Percentiles rank a stretch among this genome's conserved stretches.
These are phyloP conservation scores for Dimocarpus longan DNA, from an alignment of 345 rosid genomes.

Conservation along the genomic window DNA sequence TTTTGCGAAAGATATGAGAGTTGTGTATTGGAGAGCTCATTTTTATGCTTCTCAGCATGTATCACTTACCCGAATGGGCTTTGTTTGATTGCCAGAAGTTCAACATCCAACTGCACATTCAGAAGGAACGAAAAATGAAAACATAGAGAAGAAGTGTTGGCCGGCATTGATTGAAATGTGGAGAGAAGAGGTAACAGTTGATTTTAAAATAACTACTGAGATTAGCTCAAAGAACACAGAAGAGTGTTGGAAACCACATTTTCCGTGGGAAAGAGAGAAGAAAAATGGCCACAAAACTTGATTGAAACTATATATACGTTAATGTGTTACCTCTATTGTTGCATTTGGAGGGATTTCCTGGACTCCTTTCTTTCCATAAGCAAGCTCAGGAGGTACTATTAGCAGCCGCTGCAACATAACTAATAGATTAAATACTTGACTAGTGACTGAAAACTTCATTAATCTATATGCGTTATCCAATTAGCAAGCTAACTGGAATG, in stretches of 20 bases:
- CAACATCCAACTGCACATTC: constrained; percentile 76
- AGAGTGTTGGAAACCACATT: not conserved
- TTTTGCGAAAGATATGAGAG: not conserved
- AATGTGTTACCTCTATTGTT: constrained; percentile 72
- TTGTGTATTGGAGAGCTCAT: not conserved
- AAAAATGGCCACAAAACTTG: not conserved
- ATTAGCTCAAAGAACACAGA: not conserved
- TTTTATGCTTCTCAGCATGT: not conserved
- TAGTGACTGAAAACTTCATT: not conserved
- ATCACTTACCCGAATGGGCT: constrained; percentile 80
- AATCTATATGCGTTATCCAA: not conserved
- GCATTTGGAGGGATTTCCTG: constrained; percentile 98
- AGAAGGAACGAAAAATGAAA: constrained; percentile 4
- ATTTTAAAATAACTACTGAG: not conserved
- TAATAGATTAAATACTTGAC: not conserved
- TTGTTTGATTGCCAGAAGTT: constrained; percentile 83
- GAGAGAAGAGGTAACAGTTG: not conserved
- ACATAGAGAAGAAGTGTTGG: not conserved
- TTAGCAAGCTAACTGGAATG: not conserved
- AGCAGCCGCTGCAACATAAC: constrained; percentile 58
- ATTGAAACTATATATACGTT: not conserved
- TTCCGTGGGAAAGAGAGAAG: not conserved
- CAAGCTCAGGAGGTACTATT: constrained; percentile 90
- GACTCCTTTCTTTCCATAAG: constrained; percentile 94
- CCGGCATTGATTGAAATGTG: not conserved